These are phyloP conservation scores for Ilyonectria mors-panacis DNA, from an alignment of 2,329 filamentous ascomycete species.

Conservation along the genomic window DNA sequence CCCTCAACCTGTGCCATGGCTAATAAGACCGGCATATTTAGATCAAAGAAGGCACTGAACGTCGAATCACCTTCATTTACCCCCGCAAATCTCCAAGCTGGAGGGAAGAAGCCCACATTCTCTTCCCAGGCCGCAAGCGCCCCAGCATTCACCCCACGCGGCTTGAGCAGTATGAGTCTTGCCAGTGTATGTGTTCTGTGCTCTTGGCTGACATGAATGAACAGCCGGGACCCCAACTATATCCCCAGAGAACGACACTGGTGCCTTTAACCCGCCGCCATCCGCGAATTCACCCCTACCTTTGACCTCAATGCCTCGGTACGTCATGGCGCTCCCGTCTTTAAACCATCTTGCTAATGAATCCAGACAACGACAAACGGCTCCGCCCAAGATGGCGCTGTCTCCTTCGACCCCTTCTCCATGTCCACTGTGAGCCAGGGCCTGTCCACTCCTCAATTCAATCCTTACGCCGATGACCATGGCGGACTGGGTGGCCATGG, in stretches of 20 bases:
- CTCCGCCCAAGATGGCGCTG: constrained; percentile 60
- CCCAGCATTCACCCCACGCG: constrained; percentile 85
- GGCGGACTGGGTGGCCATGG: constrained; percentile 69
- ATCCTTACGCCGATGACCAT: constrained; percentile 85
- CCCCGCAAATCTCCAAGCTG: constrained; percentile 69
- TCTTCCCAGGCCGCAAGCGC: constrained; percentile 93
- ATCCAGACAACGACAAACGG: constrained; percentile 62
- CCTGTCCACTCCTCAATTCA: constrained; percentile 69
- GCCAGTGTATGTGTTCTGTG: constrained; percentile 30
- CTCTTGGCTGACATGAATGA: constrained; percentile 31
- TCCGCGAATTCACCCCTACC: constrained; percentile 73
- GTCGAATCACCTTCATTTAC: constrained; percentile 98
- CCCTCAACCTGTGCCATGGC: constrained; percentile 23
- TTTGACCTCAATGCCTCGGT: constrained; percentile 68
- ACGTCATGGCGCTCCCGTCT: constrained; percentile 41
- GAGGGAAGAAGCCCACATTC: constrained; percentile 80
- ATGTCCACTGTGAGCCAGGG: constrained; percentile 69
- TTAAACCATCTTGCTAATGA: constrained; percentile 13
- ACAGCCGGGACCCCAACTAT: constrained; percentile 56
- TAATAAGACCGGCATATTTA: constrained; percentile 44
- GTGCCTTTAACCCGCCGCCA: constrained; percentile 69
- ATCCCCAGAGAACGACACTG: constrained; percentile 59
- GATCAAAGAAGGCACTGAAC: constrained; percentile 84
- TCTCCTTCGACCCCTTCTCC: constrained; percentile 74
- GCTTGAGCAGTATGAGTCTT: constrained; percentile 57